Percentiles rank a stretch among this genome's conserved stretches.
These are phyloP conservation scores for Typha latifolia DNA, from an alignment of 176 grass and related monocot genomes.

Conservation along the genomic window DNA sequence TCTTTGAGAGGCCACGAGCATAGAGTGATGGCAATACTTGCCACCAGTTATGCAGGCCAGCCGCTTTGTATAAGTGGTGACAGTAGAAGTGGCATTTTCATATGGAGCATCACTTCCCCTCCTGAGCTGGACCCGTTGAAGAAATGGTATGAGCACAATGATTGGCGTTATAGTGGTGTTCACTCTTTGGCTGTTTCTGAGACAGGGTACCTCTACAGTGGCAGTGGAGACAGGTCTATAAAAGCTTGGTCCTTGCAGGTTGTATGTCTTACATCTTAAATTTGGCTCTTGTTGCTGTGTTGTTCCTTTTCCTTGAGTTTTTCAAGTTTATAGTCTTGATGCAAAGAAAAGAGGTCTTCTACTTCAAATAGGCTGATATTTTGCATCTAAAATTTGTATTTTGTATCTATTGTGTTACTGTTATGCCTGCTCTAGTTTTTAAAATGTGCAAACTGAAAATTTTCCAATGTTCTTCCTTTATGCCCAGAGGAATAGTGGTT, in stretches of 20 bases:
- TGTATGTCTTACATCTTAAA: neutral
- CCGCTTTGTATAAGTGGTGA: slow-evolving; percentile 81
- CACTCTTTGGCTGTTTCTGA: slow-evolving; percentile 75
- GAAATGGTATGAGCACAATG: slow-evolving; percentile 89
- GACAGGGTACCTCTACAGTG: slow-evolving; percentile 67
- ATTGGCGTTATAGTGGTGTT: slow-evolving; percentile 79
- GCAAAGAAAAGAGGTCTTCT: no score
- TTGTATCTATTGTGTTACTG: neutral
- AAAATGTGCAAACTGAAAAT: neutral
- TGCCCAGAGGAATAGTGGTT: neutral
- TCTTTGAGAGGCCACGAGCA: slow-evolving; percentile 75
- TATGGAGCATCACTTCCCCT: slow-evolving; percentile 46
- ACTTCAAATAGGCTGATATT: neutral
- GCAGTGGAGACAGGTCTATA: slow-evolving; percentile 79
- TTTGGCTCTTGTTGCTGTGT: neutral
- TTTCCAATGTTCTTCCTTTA: neutral
- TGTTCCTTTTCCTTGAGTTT: neutral
- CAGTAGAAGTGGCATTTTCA: slow-evolving; percentile 70
- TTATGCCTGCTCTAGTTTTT: neutral
- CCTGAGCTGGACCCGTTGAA: slow-evolving; percentile 37
- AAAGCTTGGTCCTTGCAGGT: slow-evolving; percentile 98
- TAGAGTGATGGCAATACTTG: slow-evolving; percentile 64
- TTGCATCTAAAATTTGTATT: neutral
- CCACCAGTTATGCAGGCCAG: slow-evolving; percentile 30
- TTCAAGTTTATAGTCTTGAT: no score